These are phyloP conservation scores for Colletotrichum camelliae DNA, from an alignment of 2,329 filamentous ascomycete genomes.

Conservation along the genomic window DNA sequence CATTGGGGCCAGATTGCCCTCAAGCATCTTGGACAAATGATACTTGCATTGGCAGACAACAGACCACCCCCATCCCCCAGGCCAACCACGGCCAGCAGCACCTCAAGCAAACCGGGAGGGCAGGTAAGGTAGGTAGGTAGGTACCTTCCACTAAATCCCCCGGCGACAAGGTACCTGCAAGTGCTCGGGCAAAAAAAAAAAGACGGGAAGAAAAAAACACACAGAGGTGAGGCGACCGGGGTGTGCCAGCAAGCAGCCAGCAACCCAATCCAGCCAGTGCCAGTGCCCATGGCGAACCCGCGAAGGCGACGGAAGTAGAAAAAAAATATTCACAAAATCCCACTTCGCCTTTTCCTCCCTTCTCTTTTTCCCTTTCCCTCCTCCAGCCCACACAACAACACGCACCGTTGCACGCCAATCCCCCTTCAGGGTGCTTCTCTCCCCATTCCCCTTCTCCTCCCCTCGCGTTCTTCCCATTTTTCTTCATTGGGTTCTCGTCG, in stretches of 20 bases:
- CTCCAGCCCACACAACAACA: constrained; percentile 25
- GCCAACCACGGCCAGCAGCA: neutral
- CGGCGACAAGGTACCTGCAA: neutral
- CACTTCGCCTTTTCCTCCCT: constrained; percentile 14
- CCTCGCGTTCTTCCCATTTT: constrained; percentile 34
- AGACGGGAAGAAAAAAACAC: neutral
- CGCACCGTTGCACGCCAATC: constrained; percentile 52
- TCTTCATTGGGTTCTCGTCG: constrained; percentile 33
- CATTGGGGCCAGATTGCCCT: neutral
- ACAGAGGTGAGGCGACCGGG: neutral
- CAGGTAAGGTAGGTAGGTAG: neutral
- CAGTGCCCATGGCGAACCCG: constrained; percentile 12
- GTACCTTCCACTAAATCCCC: neutral
- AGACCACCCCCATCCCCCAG: neutral
- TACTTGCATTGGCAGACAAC: neutral
- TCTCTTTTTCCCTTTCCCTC: constrained; percentile 18
- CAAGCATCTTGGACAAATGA: neutral
- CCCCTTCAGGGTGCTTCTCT: constrained; percentile 44
- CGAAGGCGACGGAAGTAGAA: constrained; percentile 9
- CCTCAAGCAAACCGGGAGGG: neutral
- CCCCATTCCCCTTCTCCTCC: constrained; percentile 32
- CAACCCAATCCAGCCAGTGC: neutral
- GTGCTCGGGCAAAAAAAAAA: constrained; percentile 4
- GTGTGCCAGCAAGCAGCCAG: neutral
- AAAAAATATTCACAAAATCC: constrained; percentile 24